Percentiles rank a stretch among this genome's conserved stretches.
These are phyloP conservation scores for Quercus phellos DNA, from an alignment of 331 rosid genomes.

Conservation along the genomic window DNA sequence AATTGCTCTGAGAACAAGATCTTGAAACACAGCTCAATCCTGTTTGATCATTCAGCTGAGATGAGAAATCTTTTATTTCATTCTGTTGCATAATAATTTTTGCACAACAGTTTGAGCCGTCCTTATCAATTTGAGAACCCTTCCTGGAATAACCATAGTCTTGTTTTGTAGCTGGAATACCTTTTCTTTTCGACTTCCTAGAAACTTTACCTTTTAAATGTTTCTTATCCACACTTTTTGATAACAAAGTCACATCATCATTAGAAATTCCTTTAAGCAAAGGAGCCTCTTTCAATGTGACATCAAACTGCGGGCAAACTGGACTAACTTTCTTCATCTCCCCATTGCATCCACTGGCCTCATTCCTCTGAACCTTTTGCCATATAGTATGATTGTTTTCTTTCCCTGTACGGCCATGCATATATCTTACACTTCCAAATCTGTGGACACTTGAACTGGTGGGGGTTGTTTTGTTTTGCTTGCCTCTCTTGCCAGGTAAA, in stretches of 20 bases:
- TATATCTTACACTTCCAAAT: constrained; percentile 35
- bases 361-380: constrained; percentile 76
- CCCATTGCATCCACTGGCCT: constrained; percentile 27
- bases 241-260: constrained; percentile 25
- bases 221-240: constrained; percentile 37
- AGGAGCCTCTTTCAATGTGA: constrained; percentile 34
- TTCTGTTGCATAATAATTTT: constrained; percentile 30
- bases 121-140: constrained; percentile 33
- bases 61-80: constrained; percentile 30
- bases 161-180: constrained; percentile 28
- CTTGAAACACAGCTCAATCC: constrained; percentile 26
- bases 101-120: constrained; percentile 32
- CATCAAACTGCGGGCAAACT: constrained; percentile 24
- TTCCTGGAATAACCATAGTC: constrained; percentile 46
- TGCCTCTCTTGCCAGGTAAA: constrained; percentile 39
- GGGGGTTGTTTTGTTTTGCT: constrained; percentile 39
- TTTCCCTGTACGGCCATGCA: constrained; percentile 50
- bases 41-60: constrained; percentile 30
- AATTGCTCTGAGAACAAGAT: constrained; percentile 28
- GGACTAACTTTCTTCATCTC: constrained; percentile 46
- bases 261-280: constrained; percentile 27
- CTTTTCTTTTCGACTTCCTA: constrained; percentile 48
- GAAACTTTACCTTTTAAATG: constrained; percentile 36
- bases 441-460: constrained; percentile 41
- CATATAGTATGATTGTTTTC: constrained; percentile 69